phyloP scores from a whole-genome alignment of 805 yeast species.

The Ogataea methanolica region DNA sequence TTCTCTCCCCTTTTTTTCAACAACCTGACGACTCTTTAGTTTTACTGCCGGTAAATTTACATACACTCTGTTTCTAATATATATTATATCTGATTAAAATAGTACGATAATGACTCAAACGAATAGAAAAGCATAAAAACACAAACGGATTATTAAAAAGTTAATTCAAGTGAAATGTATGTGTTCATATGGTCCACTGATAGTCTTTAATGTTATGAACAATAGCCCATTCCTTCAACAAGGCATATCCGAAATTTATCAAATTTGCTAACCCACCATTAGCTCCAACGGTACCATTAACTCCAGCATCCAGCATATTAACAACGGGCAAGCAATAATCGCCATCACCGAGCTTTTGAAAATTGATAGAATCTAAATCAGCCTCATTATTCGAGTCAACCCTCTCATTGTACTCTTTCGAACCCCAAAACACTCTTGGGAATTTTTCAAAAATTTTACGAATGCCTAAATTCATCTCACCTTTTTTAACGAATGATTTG shows the following conservation, averaged over 20 bases:
- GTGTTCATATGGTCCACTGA: slow-evolving; percentile 10
- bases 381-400: no score
- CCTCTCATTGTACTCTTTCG: not conserved
- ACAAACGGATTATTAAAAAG: no score
- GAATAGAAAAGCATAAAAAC: no score
- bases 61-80: no score
- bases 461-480: slow-evolving; percentile 14
- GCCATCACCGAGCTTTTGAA: not conserved
- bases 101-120: no score
- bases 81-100: no score
- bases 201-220: slow-evolving; percentile 6
- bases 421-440: slow-evolving; percentile 11
- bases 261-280: slow-evolving; percentile 9
- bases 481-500: slow-evolving; percentile 10
- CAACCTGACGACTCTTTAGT: no score
- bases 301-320: not conserved
- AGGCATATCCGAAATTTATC: slow-evolving; percentile 19
- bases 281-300: not conserved
- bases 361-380: not conserved
- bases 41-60: no score
- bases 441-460: slow-evolving; percentile 8
- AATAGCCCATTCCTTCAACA: slow-evolving; percentile 19
- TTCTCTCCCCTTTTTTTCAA: no score
- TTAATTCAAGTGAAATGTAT: not conserved
- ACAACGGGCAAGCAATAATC: not conserved